A percentile compares a stretch with the other conserved stretches of the same genome.
These are phyloP conservation scores for Fusarium marasasianum DNA, from an alignment of 2,329 filamentous ascomycete genomes.

Conservation along the genomic window DNA sequence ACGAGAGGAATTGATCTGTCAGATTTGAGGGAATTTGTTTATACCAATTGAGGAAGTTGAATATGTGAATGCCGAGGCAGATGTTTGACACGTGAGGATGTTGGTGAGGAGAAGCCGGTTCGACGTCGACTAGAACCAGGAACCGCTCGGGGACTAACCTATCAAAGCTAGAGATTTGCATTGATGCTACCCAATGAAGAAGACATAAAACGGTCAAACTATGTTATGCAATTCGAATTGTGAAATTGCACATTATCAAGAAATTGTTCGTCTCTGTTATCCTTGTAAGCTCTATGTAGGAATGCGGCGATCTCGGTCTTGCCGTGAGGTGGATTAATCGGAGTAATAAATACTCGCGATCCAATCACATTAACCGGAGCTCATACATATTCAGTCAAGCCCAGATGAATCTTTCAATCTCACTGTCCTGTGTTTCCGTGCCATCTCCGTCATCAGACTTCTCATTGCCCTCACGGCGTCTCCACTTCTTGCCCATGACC, in stretches of 20 bases:
- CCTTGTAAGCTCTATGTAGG: background rate
- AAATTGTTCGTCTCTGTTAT: background rate
- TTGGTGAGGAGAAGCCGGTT: constrained; percentile 4
- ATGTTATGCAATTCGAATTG: background rate
- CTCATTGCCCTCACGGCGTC: background rate
- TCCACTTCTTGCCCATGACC: constrained; percentile 1
- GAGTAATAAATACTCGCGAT: background rate
- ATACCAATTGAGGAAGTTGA: constrained; percentile 20
- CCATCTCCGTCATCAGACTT: background rate
- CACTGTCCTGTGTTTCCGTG: background rate
- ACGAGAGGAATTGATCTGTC: constrained; percentile 1
- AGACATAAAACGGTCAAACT: background rate
- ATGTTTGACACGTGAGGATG: constrained; percentile 16
- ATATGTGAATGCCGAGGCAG: constrained; percentile 16
- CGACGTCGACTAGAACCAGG: constrained; percentile 3
- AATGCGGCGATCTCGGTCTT: background rate
- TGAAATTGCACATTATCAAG: background rate
- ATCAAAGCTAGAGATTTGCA: background rate
- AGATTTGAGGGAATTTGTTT: constrained; percentile 16
- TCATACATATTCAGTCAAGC: background rate
- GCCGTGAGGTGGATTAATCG: background rate
- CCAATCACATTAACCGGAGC: background rate
- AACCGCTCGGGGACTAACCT: background rate
- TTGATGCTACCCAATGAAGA: background rate
- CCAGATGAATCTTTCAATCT: background rate